Evolutionary conservation across 345 rosid genomes (phyloP).

Genomic region (Laguncularia racemosa): DNA sequence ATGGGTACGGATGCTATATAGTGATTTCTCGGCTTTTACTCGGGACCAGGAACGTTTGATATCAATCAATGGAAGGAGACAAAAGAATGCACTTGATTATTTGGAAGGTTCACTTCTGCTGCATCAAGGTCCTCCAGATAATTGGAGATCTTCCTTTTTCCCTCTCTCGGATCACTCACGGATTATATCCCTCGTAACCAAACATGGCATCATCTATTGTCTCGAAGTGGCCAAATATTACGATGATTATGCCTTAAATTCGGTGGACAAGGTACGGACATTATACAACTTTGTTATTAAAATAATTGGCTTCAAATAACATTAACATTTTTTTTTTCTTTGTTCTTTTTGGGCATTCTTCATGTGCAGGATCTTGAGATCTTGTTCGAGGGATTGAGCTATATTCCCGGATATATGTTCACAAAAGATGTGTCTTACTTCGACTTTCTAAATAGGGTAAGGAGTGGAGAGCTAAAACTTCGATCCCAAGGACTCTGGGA

Average conservation of each 20-base stretch:
- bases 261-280: slow-evolving; percentile 20
- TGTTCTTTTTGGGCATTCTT: not conserved
- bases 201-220: slow-evolving; percentile 34
- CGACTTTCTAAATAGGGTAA: slow-evolving; percentile 72
- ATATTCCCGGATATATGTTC: slow-evolving; percentile 16
- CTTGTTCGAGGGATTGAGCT: slow-evolving; percentile 12
- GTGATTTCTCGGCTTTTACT: slow-evolving; percentile 36
- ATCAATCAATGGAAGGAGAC: slow-evolving; percentile 24
- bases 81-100: slow-evolving; percentile 18
- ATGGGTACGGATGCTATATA: slow-evolving; percentile 42
- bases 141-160: slow-evolving; percentile 43
- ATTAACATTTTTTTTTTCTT: not conserved
- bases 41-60: slow-evolving; percentile 43
- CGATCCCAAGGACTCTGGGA: slow-evolving; percentile 69
- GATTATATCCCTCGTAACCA: slow-evolving; percentile 26
- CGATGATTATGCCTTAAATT: slow-evolving; percentile 17
- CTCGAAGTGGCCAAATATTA: slow-evolving; percentile 39
- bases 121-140: slow-evolving; percentile 26
- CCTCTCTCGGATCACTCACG: slow-evolving; percentile 18
- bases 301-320: no score
- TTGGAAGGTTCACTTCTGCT: slow-evolving; percentile 47
- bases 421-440: slow-evolving; percentile 24
- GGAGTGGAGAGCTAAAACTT: slow-evolving; percentile 59
- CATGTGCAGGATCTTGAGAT: slow-evolving; percentile 17
- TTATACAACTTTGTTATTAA: no score